phyloP scores from a whole-genome alignment of 345 rosid genomes.

The Aethionema arabicum region DNA sequence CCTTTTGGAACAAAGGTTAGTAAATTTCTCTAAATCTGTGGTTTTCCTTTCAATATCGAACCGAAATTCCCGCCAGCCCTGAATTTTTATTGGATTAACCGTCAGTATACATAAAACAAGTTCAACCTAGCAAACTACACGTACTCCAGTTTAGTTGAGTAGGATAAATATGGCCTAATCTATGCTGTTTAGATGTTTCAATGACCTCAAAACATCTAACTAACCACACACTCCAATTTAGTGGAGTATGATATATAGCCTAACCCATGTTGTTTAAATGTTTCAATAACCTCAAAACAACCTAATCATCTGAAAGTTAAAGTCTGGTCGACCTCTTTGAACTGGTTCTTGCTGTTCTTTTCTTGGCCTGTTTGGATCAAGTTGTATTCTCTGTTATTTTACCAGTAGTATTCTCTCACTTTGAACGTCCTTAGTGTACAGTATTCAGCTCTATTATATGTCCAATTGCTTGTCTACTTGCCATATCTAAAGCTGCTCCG shows the following conservation, averaged over 20 bases:
- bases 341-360: not conserved
- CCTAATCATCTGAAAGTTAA: not conserved
- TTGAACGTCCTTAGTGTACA: not conserved
- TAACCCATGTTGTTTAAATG: not conserved
- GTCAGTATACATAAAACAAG: not conserved
- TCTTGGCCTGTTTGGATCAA: not conserved
- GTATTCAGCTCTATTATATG: not conserved
- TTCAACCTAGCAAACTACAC: not conserved
- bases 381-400: not conserved
- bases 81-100: not conserved
- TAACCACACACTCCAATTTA: not conserved
- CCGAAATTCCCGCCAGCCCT: not conserved
- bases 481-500: not conserved
- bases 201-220: not conserved
- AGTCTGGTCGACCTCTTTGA: not conserved
- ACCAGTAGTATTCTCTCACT: not conserved
- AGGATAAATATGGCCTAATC: not conserved
- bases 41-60: not conserved
- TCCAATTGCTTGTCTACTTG: not conserved
- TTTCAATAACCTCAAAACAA: not conserved
- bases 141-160: not conserved
- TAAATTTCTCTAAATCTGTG: not conserved
- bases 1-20: slow-evolving; percentile 96
- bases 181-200: not conserved
- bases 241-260: not conserved